Evolutionary conservation across 78 protist genomes (phyloP).

Genomic region (Monosiga brevicollis): DNA sequence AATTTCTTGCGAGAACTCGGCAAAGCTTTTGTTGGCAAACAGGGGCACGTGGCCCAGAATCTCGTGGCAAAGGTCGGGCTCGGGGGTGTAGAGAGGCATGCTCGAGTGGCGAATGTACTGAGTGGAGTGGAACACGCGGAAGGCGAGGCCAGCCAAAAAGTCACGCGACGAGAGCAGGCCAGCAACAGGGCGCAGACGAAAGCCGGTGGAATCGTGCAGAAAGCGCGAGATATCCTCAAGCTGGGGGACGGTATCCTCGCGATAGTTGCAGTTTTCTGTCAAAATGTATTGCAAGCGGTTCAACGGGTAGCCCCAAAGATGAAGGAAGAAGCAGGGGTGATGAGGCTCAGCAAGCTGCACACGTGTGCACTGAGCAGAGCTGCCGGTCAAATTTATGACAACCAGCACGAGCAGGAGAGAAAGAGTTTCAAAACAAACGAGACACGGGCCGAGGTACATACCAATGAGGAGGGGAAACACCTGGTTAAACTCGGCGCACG

Average conservation of each 20-base stretch:
- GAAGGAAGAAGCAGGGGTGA: no score
- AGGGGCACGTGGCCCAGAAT: conserved; percentile 92
- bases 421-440: background rate
- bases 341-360: no score
- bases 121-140: conserved; percentile 85
- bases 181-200: conserved; percentile 74
- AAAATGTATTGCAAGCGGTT: no score
- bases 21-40: conserved; percentile 86
- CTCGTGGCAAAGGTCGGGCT: conserved; percentile 91
- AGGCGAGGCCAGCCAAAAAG: conserved; percentile 86
- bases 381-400: no score
- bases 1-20: conserved; percentile 82
- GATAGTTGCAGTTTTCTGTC: conserved; percentile 68
- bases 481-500: conserved; percentile 61
- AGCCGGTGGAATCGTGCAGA: conserved; percentile 73
- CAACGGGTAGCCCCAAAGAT: no score
- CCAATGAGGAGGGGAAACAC: conserved; percentile 47
- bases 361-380: no score
- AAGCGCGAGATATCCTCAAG: conserved; percentile 53
- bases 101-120: conserved; percentile 87
- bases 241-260: conserved; percentile 61
- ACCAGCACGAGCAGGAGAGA: no score
- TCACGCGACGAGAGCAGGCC: conserved; percentile 85
- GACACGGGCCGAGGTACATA: background rate
- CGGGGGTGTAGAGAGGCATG: conserved; percentile 91